phyloP scores from a whole-genome alignment of 2,329 filamentous ascomycete species.

The Alternaria metachromatica region DNA sequence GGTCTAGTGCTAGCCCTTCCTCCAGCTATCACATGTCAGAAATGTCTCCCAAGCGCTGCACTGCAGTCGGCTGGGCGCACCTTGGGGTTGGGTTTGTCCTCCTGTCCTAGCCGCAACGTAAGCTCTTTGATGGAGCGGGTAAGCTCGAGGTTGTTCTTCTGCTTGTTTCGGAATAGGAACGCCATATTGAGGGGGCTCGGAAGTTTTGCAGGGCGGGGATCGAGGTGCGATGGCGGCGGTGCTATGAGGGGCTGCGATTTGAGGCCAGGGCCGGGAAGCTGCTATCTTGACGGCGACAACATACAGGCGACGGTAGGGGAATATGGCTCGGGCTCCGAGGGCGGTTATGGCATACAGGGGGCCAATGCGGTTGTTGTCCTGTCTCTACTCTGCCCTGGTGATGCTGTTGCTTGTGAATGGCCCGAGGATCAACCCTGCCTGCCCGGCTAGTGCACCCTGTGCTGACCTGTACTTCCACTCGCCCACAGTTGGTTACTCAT shows the following conservation, averaged over 20 bases:
- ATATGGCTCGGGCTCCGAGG: constrained; percentile 11
- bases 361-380: constrained; percentile 32
- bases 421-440: constrained; percentile 22
- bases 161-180: constrained; percentile 71
- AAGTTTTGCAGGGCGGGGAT: constrained; percentile 17
- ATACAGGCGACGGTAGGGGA: constrained; percentile 33
- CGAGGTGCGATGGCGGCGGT: constrained; percentile 23
- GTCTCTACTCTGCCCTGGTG: constrained; percentile 22
- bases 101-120: constrained; percentile 61
- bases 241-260: constrained; percentile 31
- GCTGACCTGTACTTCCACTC: constrained; percentile 13
- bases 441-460: constrained; percentile 15
- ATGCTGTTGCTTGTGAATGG: constrained; percentile 24
- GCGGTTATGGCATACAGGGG: constrained; percentile 18
- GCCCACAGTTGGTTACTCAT: not conserved
- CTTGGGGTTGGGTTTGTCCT: constrained; percentile 65
- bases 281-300: constrained; percentile 40
- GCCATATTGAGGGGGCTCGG: constrained; percentile 61
- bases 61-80: constrained; percentile 45
- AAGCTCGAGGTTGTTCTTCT: constrained; percentile 68
- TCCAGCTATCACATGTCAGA: constrained; percentile 64
- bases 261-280: constrained; percentile 38
- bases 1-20: constrained; percentile 85
- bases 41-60: constrained; percentile 3
- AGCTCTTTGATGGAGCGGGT: constrained; percentile 69